Base-by-base conservation (phyloP, 116 monocot species). In the Papilionanthe hybrid region DNA sequence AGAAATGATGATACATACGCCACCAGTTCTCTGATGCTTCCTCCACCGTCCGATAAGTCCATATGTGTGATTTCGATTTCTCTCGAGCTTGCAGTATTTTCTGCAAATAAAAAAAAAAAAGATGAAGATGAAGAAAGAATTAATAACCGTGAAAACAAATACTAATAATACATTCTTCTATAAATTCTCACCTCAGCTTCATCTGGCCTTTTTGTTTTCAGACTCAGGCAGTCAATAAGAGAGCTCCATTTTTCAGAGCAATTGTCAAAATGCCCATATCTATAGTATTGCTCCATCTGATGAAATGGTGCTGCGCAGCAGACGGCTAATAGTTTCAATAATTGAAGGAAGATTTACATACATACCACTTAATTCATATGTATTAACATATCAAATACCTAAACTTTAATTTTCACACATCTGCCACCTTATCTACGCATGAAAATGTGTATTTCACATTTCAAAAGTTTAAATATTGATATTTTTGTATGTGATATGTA, bases 271-370 rank as follows among this genome's bases (percentile, higher is more conserved):
- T 91, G 84, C 75, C 96, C 96, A 68, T 85, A 55, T 82, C 96
- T 81, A 81, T 96, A 96, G 77, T 93, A 96, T 75, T 90, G 89
- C 78, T 95, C 91, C 95, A 91, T 88, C 75, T 95, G 95, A 80
- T 95, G 87, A 80, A 89, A 88, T 73, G 91, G 95, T 75, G 95
- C 92, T 92, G 90, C 67, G 60, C 17, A 42, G 47, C 12, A 42
- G 44, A 45, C 17, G 28, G 60, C 17, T 55, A 56, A 75, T 28
- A 81, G 69, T 69, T 69, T 29, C 32, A 69, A 15, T 18, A 69
- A 11, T 30, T 37, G 17, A 69, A 69, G 37, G 17, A 69, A 69
- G 37, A 1, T 37, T 37, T 37, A 4, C 37, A 37, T 32, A 32
- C 32, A 37, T 37, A 37, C 37, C 37, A 37, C 37, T 1, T 37